phyloP scores from a whole-genome alignment of 192 early-diverging fungal species.

The Backusella macrospora region DNA sequence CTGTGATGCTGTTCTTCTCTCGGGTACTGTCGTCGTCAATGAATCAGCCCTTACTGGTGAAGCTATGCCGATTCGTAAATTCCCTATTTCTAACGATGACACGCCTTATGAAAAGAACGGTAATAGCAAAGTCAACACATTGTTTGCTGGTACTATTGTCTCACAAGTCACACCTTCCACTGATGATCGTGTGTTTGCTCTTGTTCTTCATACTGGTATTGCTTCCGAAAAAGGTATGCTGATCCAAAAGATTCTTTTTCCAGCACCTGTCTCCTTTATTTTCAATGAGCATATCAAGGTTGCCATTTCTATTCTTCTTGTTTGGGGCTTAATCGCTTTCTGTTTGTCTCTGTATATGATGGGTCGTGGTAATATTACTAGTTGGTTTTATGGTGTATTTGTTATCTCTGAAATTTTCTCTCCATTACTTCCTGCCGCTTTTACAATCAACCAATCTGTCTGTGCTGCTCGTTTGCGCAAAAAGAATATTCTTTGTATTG shows the following conservation, averaged over 20 bases:
- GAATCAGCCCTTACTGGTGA: conserved; percentile 80
- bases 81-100: conserved; percentile 62
- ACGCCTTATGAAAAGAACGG: conserved; percentile 38
- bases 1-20: conserved; percentile 69
- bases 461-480: conserved; percentile 61
- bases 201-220: conserved; percentile 68
- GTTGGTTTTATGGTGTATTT: conserved; percentile 79
- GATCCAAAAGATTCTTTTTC: conserved; percentile 77
- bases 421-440: conserved; percentile 71
- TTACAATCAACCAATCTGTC: conserved; percentile 75
- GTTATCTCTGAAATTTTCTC: conserved; percentile 70
- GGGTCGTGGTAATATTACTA: conserved; percentile 59
- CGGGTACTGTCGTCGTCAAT: conserved; percentile 75
- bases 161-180: conserved; percentile 52
- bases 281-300: conserved; percentile 80
- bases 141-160: conserved; percentile 70
- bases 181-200: conserved; percentile 45
- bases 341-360: conserved; percentile 57
- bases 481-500: conserved; percentile 70
- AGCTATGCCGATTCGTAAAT: conserved; percentile 78
- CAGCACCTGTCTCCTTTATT: conserved; percentile 68
- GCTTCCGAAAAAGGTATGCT: conserved; percentile 67
- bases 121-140: conserved; percentile 53
- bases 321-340: conserved; percentile 67
- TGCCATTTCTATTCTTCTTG: conserved; percentile 64